Evolutionary conservation across 2,329 filamentous ascomycete genomes (phyloP), one percentile per base, ranked within the genome.

Genomic region (Hypocreales sp.): DNA sequence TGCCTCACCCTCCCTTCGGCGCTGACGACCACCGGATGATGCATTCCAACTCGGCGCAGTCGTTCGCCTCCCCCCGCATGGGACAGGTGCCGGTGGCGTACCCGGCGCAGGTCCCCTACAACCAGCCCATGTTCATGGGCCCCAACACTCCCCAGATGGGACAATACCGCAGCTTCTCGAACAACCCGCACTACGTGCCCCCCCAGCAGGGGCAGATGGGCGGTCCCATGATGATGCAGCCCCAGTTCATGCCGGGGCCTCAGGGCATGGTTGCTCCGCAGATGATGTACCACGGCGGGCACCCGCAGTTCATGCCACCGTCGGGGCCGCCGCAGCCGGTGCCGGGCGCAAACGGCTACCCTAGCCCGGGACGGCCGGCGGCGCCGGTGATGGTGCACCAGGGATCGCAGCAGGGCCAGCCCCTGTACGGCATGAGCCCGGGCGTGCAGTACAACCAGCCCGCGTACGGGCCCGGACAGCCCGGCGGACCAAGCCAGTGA

Each of bases 301-400:
- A 70, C 31, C 55, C 45, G 48, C 80, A 56, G 55, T 80, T 59
- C 65, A 84, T 69, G 63, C 75, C 52, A 18, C 60, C 64, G 6
- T 56, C 58, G 22, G 64, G 61, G 2, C 63, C 64, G 12, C 68
- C 66, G 16, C 69, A 72, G 38, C 52, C 58, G 7, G 65, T 72
- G 29, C 71, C 77, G 13, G 79, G 70, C 23, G 64, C 70, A 7
- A 79, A 76, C 40, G 82, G 83, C 11, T 93, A 81, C 45, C 80
- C 83, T n/a, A 94, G 87, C 47, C 87, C 87, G 1, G 75, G 82
- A 31, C 72, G 84, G 25, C 74, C 76, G 16, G 50, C 61, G 13
- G 82, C 90, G 9, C 77, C 82, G 2, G 83, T 92, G 75, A 95
- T 95, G 87, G 80, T 77, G 43, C 86, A 86, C 39, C 83, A 93